A percentile compares a stretch with the other conserved stretches of the same genome.
Conservation (phyloP, 2,329 filamentous ascomycete species). For the Fusarium pseudonygamai region DNA sequence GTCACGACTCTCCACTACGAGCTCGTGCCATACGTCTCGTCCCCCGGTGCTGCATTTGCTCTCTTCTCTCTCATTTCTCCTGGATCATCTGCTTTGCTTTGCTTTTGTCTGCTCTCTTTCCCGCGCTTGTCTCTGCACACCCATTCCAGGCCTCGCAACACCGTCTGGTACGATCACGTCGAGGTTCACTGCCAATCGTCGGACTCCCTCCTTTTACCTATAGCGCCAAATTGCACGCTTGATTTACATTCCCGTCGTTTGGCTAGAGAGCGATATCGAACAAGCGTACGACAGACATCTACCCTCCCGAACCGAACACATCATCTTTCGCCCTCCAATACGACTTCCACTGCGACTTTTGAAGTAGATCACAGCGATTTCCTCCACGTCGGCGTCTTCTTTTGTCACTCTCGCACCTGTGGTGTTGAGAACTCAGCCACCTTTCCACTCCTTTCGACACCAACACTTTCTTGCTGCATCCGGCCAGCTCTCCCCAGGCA, state of each 20-base stretch:
- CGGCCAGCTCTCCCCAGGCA: conserved; percentile 37
- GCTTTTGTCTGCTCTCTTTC: conserved; percentile 17
- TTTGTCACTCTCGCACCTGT: conserved; percentile 39
- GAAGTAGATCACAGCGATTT: conserved; percentile 2
- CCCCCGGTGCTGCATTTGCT: conserved; percentile 25
- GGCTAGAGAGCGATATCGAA: conserved; percentile 28
- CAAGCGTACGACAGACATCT: conserved; percentile 19
- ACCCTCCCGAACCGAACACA: not conserved
- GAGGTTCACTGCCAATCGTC: conserved; percentile 38
- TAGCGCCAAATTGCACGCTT: conserved; percentile 30
- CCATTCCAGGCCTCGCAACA: conserved; percentile 46
- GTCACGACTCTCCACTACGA: conserved; percentile 27
- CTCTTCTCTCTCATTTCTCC: conserved; percentile 33
- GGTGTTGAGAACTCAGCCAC: conserved; percentile 41
- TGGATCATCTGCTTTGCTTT: conserved; percentile 25
- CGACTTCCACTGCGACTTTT: conserved; percentile 12
- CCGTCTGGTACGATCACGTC: conserved; percentile 48
- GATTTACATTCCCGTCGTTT: conserved; percentile 28
- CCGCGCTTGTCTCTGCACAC: conserved; percentile 36
- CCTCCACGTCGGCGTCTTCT: conserved; percentile 7
- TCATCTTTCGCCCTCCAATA: conserved; percentile 17
- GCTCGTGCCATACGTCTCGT: conserved; percentile 30
- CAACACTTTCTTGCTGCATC: conserved; percentile 36
- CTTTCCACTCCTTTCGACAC: conserved; percentile 35
- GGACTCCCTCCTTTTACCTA: conserved; percentile 30